A percentile compares a stretch with the other conserved stretches of the same genome.
Evolutionary conservation across 2,329 filamentous ascomycete species (phyloP).

Genomic region (Fusarium foetens): DNA sequence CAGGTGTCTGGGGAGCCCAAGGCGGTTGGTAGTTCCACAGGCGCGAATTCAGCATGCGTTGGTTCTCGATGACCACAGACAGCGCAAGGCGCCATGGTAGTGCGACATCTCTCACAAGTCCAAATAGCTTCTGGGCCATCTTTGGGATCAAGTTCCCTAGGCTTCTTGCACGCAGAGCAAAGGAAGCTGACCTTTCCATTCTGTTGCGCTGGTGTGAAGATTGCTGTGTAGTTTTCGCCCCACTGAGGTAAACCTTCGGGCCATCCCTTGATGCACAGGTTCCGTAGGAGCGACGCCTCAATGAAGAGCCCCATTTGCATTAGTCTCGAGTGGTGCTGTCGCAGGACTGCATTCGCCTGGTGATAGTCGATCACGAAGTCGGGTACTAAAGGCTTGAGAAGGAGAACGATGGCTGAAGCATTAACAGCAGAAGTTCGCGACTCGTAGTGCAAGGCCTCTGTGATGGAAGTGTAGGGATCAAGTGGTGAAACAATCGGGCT

Average conservation of each 20-base stretch:
- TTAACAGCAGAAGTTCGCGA: conserved; percentile 65
- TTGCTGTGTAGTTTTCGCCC: conserved; percentile 64
- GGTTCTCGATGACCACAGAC: conserved; percentile 67
- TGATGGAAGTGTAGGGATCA: conserved; percentile 65
- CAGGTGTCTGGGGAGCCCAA: conserved; percentile 40
- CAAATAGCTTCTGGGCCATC: conserved; percentile 60
- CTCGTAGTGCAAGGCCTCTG: conserved; percentile 66
- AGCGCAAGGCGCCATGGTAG: conserved; percentile 65
- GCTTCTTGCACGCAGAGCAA: conserved; percentile 67
- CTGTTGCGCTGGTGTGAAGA: conserved; percentile 65
- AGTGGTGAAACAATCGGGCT: conserved; percentile 53
- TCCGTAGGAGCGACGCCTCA: conserved; percentile 69
- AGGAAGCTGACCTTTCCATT: conserved; percentile 64
- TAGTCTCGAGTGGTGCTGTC: conserved; percentile 69
- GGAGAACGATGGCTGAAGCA: conserved; percentile 69
- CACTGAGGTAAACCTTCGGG: conserved; percentile 61
- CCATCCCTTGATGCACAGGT: conserved; percentile 69
- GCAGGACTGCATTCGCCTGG: conserved; percentile 66
- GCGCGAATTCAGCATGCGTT: conserved; percentile 54
- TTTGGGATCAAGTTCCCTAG: conserved; percentile 63
- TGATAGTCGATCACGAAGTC: conserved; percentile 63
- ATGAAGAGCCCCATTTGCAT: conserved; percentile 69
- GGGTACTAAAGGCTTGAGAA: conserved; percentile 67
- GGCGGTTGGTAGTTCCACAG: conserved; percentile 45
- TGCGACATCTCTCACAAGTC: conserved; percentile 66